phyloP scores from a whole-genome alignment of 805 yeast genomes.

The Yarrowia deformans region DNA sequence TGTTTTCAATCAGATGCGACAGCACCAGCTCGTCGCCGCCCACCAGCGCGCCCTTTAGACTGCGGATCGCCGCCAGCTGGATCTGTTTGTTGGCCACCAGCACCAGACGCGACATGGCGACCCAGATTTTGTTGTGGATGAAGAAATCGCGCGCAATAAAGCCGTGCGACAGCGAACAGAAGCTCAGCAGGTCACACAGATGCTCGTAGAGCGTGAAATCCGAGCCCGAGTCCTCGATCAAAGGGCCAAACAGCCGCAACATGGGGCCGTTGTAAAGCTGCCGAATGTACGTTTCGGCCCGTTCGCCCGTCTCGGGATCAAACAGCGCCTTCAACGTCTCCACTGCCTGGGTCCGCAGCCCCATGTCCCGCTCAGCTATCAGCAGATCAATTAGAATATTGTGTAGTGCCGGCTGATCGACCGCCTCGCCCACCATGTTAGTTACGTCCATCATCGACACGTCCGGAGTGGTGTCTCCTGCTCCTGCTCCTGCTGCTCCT shows the following conservation, averaged over 20 bases:
- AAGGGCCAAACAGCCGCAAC: constrained; percentile 8
- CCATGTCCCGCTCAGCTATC: constrained; percentile 68
- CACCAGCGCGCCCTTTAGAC: constrained; percentile 65
- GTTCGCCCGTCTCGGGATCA: constrained; percentile 56
- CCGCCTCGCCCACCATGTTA: constrained; percentile 6
- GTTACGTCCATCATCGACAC: constrained; percentile 32
- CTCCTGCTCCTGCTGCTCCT: background rate
- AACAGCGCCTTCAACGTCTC: constrained; percentile 81
- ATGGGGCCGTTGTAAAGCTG: constrained; percentile 21
- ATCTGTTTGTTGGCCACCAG: constrained; percentile 58
- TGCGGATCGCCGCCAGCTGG: constrained; percentile 71
- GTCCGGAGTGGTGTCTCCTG: constrained; percentile 3
- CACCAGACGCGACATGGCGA: constrained; percentile 62
- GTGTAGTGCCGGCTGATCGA: constrained; percentile 39
- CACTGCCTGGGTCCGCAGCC: constrained; percentile 79
- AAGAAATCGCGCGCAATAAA: constrained; percentile 67
- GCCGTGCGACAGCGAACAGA: constrained; percentile 72
- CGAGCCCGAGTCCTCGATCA: constrained; percentile 1
- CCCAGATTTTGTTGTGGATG: constrained; percentile 63
- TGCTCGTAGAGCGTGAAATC: constrained; percentile 51
- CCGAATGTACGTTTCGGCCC: constrained; percentile 20
- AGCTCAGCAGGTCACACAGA: constrained; percentile 73
- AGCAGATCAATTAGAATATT: constrained; percentile 62
- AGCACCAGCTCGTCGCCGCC: constrained; percentile 68
- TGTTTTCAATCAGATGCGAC: constrained; percentile 62